Conservation (phyloP, 495 filamentous ascomycete genomes). For the Aspergillus steynii region DNA sequence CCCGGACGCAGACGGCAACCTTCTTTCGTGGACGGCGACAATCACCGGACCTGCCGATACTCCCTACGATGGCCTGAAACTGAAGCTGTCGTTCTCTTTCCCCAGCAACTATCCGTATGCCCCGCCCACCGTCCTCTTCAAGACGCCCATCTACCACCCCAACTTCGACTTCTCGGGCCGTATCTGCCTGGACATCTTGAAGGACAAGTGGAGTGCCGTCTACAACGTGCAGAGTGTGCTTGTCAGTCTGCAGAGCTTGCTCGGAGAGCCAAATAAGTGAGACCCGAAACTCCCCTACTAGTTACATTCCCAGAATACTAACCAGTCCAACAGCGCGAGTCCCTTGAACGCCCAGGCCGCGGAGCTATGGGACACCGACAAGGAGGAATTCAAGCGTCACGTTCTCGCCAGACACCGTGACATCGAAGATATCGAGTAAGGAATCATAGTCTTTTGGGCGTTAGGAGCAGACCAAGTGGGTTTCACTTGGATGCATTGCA, state of each 20-base stretch:
- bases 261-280: slow-evolving; percentile 98
- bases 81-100: slow-evolving; percentile 94
- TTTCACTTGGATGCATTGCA: slow-evolving; percentile 24
- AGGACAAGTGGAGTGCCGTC: slow-evolving; percentile 96
- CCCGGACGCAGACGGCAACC: slow-evolving; percentile 83
- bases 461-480: slow-evolving; percentile 7
- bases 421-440: slow-evolving; percentile 55
- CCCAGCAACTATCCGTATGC: slow-evolving; percentile 91
- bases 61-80: slow-evolving; percentile 81
- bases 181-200: slow-evolving; percentile 95
- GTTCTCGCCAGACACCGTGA: slow-evolving; percentile 66
- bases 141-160: slow-evolving; percentile 90
- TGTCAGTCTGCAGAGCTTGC: slow-evolving; percentile 88
- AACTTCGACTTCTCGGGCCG: slow-evolving; percentile 91
- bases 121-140: slow-evolving; percentile 90
- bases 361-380: slow-evolving; percentile 90
- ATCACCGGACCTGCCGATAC: slow-evolving; percentile 91
- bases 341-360: slow-evolving; percentile 96
- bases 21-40: slow-evolving; percentile 89
- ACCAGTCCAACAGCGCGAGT: slow-evolving; percentile 63
- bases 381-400: slow-evolving; percentile 79
- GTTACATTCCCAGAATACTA: slow-evolving; percentile 6
- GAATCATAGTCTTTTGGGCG: slow-evolving; percentile 5
- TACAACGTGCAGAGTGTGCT: slow-evolving; percentile 94
- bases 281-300: slow-evolving; percentile 20